Conservation (phyloP, 768 basidiomycete genomes). For the Scleroderma bovista region DNA sequence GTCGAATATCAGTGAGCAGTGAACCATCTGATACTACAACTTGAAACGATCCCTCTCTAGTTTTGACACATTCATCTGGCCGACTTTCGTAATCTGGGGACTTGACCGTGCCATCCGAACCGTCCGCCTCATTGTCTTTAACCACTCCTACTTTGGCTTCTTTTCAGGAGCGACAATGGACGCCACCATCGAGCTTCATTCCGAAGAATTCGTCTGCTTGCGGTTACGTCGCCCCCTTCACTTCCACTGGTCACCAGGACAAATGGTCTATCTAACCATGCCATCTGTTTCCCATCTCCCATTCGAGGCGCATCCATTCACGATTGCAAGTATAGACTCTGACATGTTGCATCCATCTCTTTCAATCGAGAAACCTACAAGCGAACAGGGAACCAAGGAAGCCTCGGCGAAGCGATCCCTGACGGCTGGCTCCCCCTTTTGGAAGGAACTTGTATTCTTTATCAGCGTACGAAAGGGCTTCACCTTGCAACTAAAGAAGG, state of each 20-base stretch:
- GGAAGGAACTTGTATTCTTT: conserved; percentile 45
- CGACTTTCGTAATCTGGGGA: conserved; percentile 47
- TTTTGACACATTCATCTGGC: conserved; percentile 36
- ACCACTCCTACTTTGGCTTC: conserved; percentile 32
- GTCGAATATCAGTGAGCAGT: conserved; percentile 2
- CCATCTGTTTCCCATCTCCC: conserved; percentile 37
- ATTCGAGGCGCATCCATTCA: conserved; percentile 52
- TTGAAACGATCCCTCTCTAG: conserved; percentile 24
- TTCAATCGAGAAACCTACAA: not conserved
- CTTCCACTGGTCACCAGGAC: conserved; percentile 47
- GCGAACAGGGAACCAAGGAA: too few relatives aligned
- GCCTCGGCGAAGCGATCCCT: not conserved
- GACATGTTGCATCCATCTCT: not conserved
- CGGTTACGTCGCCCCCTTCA: conserved; percentile 36
- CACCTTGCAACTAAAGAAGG: conserved; percentile 39
- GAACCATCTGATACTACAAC: conserved; percentile 17
- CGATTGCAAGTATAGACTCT: conserved; percentile 38
- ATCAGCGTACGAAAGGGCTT: conserved; percentile 52
- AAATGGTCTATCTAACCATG: conserved; percentile 47
- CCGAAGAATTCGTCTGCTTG: conserved; percentile 40
- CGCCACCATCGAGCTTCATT: conserved; percentile 36
- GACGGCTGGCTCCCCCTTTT: conserved; percentile 5
- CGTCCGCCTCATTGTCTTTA: conserved; percentile 36
- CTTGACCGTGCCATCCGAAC: conserved; percentile 44
- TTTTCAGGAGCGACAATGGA: conserved; percentile 21